Evolutionary conservation across 345 rosid genomes (phyloP).

Genomic region (Brassica carinata): DNA sequence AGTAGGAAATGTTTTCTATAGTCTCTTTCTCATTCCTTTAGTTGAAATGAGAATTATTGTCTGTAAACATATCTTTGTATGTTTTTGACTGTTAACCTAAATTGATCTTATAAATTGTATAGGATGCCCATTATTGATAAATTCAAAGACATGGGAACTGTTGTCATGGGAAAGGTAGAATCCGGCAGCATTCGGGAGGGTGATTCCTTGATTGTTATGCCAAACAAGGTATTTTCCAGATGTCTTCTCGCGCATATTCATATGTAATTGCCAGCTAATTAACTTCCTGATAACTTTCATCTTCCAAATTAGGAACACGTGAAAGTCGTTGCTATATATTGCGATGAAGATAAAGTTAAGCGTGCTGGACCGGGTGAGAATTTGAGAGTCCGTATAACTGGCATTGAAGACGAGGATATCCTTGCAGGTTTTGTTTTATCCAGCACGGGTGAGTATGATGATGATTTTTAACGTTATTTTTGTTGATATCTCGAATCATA

Average conservation of each 20-base stretch:
- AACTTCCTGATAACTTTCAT: slow-evolving; percentile 11
- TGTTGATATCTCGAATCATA: slow-evolving; percentile 3
- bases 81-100: neutral
- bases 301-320: slow-evolving; percentile 60
- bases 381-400: slow-evolving; percentile 76
- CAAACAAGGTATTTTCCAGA: slow-evolving; percentile 71
- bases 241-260: neutral
- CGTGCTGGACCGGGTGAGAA: slow-evolving; percentile 96
- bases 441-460: slow-evolving; percentile 63
- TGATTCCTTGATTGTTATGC: slow-evolving; percentile 86
- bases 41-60: neutral
- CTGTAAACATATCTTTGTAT: neutral
- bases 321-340: slow-evolving; percentile 69
- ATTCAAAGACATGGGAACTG: slow-evolving; percentile 99
- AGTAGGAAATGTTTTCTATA: slow-evolving; percentile 2
- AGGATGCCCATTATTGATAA: slow-evolving; percentile 98
- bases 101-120: slow-evolving; percentile 30
- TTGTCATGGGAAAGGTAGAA: slow-evolving; percentile 96
- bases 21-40: neutral
- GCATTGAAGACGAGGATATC: slow-evolving; percentile 93
- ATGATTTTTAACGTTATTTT: neutral
- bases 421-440: slow-evolving; percentile 87
- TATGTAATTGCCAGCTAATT: neutral
- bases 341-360: slow-evolving; percentile 81
- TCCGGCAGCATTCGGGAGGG: slow-evolving; percentile 88